Percentiles rank a stretch among this genome's conserved stretches.
Conservation (phyloP, 371 early-diverging fungal species). For the Phascolomyces articulosus region DNA sequence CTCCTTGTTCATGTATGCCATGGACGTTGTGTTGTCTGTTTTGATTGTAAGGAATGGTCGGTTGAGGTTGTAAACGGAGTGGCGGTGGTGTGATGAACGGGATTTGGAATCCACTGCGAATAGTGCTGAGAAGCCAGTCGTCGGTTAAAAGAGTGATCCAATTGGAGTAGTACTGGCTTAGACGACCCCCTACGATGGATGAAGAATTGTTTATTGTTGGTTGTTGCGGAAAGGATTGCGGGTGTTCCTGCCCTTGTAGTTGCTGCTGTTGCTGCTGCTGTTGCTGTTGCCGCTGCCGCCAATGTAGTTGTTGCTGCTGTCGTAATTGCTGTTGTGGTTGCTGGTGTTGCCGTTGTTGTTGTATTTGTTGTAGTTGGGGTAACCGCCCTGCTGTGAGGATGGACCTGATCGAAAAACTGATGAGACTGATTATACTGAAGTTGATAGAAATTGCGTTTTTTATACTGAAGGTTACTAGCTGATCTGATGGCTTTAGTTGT, state of each 20-base stretch:
- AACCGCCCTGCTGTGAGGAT: slow-evolving; percentile 4
- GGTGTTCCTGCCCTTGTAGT: not conserved
- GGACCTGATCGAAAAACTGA: slow-evolving; percentile 3
- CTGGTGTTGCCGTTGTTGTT: not conserved
- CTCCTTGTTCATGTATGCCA: slow-evolving; percentile 33
- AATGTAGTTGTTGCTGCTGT: not conserved
- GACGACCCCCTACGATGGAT: not conserved
- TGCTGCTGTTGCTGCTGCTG: too few species aligned
- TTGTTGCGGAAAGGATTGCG: not conserved
- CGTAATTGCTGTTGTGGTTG: not conserved
- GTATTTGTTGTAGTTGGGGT: not conserved
- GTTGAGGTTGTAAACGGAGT: not conserved
- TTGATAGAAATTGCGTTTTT: not conserved
- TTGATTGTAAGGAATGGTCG: not conserved
- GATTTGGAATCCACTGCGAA: not conserved
- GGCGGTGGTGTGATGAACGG: not conserved
- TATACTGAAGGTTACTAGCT: not conserved
- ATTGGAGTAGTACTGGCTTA: not conserved
- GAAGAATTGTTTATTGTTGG: too few species aligned
- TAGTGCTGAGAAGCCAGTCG: not conserved
- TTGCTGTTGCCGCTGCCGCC: too few species aligned
- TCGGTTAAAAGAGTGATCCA: not conserved
- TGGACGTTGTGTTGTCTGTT: slow-evolving; percentile 35
- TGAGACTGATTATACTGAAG: not conserved
- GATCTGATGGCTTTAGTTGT: not conserved